Evolutionary conservation across 192 early-diverging fungal genomes (phyloP), one percentile per base, ranked within the genome.

Genomic region (Coemansia sp.): DNA sequence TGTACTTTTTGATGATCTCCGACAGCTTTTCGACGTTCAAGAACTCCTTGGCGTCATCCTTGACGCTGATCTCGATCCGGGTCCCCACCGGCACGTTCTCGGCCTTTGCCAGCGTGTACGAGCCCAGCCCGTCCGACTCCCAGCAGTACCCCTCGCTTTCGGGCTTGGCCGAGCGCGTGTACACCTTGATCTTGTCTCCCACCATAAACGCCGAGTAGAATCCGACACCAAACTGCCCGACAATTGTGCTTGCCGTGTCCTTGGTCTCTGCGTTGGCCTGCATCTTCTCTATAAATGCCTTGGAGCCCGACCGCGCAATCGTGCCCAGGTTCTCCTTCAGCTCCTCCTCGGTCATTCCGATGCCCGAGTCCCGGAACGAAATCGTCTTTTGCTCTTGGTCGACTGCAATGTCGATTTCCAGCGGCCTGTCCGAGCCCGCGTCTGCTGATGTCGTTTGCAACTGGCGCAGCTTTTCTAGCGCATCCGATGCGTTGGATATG

Each of bases 221-320:
- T 30, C 97, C 95, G 23, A 98, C 95, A 85, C 97, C 97, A 76
- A 99, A 99, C 79, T 99, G 93, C 40, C 97, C 97, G 56, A 96
- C 96, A 56, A 96, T 80, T 23, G 84, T 82, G 70, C 82, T 81
- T 32, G 85, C 87, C 36, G 80, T 76, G 67, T 84, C 82, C 61
- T 60, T 65, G 28, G 71, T 66, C 18, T 70, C 64, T 8, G 53
- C 55, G 28, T 56, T 65, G 14, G 83, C 58, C 45, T 68, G 62
- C 60, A 73, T 82, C 57, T 93, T 85, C 31, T 89, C 83, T 46
- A 94, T 90, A 48, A 94, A 64, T 14, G 86, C 82, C 54, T 89
- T 80, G 2, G 97, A 98, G 7, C 97, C 97, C 4, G 94, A 97
- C 71, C 96, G 96, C 28, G 97, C 97, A 78, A 99, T 94, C 5